Evolutionary conservation across 2,329 filamentous ascomycete genomes (phyloP).

Genomic region (Ambrosiella cleistominuta): DNA sequence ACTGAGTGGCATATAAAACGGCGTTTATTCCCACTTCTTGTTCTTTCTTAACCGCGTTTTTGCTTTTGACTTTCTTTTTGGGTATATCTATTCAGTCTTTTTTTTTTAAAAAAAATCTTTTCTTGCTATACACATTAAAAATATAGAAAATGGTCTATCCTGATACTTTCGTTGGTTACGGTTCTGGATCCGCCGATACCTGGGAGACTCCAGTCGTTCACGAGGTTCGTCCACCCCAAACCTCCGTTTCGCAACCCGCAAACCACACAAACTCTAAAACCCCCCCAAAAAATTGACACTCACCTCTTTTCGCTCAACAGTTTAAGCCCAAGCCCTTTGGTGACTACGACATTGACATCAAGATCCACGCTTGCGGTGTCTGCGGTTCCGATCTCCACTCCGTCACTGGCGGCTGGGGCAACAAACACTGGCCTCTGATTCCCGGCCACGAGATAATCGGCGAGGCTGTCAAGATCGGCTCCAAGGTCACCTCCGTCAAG

Average conservation of each 20-base stretch:
- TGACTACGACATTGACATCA: slow-evolving; percentile 66
- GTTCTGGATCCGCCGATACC: background rate
- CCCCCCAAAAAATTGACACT: background rate
- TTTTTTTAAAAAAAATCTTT: background rate
- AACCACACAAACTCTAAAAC: background rate
- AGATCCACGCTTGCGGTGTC: slow-evolving; percentile 59
- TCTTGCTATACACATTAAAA: background rate
- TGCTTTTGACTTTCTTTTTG: background rate
- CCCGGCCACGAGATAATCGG: slow-evolving; percentile 42
- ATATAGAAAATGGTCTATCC: slow-evolving; percentile 1
- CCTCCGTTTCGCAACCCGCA: too few relatives aligned
- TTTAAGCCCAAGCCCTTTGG: slow-evolving; percentile 71
- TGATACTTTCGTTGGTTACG: background rate
- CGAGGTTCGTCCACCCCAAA: background rate
- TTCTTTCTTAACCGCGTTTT: background rate
- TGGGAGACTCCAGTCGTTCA: background rate
- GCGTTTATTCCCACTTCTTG: background rate
- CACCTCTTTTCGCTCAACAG: slow-evolving; percentile 20
- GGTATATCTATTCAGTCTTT: background rate
- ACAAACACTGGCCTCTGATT: slow-evolving; percentile 37
- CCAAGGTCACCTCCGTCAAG: slow-evolving; percentile 43
- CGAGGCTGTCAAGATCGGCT: slow-evolving; percentile 42
- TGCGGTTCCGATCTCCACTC: slow-evolving; percentile 53
- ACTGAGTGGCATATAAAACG: background rate
- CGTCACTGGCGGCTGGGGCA: slow-evolving; percentile 45